Conservation (phyloP, 148 eudicot genomes). For the Rhododendron simsii region DNA sequence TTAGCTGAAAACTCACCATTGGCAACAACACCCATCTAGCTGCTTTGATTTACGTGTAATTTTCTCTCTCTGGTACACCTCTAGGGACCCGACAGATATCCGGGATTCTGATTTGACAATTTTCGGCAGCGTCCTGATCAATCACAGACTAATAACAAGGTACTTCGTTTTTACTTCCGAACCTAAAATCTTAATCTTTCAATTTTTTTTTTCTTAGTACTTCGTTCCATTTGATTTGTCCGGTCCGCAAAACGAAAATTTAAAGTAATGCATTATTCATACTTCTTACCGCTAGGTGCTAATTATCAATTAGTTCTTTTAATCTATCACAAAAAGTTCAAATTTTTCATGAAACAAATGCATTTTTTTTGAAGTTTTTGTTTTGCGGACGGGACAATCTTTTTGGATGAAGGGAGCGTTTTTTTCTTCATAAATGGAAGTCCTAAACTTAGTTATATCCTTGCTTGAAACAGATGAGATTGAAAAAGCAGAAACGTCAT, state of each 20-base stretch:
- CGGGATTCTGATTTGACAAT: background rate
- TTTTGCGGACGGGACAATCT: background rate
- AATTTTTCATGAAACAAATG: too few species aligned
- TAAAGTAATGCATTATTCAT: too few species aligned
- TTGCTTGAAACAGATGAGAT: constrained; percentile 43
- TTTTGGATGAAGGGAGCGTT: background rate
- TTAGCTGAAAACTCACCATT: background rate
- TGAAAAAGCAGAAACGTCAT: constrained; percentile 80
- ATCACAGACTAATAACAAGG: background rate
- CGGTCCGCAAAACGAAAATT: too few species aligned
- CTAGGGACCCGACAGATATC: background rate
- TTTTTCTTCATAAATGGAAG: background rate
- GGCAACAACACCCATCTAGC: background rate
- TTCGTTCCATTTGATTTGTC: too few species aligned
- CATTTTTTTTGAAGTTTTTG: background rate
- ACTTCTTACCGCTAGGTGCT: too few species aligned
- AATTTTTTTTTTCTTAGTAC: too few species aligned
- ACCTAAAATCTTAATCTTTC: background rate
- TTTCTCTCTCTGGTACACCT: background rate
- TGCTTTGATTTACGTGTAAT: background rate
- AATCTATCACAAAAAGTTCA: too few species aligned
- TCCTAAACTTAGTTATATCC: background rate
- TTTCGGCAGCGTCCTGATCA: background rate
- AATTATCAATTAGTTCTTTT: too few species aligned
- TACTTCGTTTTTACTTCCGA: background rate